phyloP scores from a whole-genome alignment of 192 early-diverging fungal genomes.

The Paraglomus brasilianum region DNA sequence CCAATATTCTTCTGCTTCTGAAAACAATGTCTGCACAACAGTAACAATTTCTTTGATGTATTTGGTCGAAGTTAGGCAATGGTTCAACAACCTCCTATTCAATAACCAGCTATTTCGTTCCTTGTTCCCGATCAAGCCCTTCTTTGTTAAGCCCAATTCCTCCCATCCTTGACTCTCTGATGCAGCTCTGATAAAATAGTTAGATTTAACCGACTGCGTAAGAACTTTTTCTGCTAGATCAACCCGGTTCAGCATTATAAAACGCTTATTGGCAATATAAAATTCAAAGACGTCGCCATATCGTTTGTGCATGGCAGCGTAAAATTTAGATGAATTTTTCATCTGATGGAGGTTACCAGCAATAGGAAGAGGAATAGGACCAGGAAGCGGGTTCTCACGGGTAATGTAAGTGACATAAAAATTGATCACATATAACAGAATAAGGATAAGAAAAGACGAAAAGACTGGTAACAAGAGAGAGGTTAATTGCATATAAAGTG shows the following conservation, averaged over 20 bases:
- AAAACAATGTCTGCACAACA: neutral
- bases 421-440: neutral
- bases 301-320: neutral
- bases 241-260: slow-evolving; percentile 3
- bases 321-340: neutral
- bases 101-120: slow-evolving; percentile 1
- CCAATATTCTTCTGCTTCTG: slow-evolving; percentile 6
- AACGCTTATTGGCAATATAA: neutral
- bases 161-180: neutral
- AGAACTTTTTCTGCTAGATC: slow-evolving; percentile 23
- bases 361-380: slow-evolving; percentile 15
- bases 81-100: neutral
- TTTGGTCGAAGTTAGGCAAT: neutral
- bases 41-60: neutral
- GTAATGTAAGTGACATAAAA: slow-evolving; percentile 5
- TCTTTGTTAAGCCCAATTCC: neutral
- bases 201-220: neutral
- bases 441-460: neutral
- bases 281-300: slow-evolving; percentile 24
- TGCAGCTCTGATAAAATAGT: neutral
- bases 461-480: no score
- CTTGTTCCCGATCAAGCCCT: neutral
- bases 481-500: no score
- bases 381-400: neutral
- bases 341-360: slow-evolving; percentile 10